phyloP scores from a whole-genome alignment of 2,329 filamentous ascomycete genomes.

The Trichophaea hybrida region DNA sequence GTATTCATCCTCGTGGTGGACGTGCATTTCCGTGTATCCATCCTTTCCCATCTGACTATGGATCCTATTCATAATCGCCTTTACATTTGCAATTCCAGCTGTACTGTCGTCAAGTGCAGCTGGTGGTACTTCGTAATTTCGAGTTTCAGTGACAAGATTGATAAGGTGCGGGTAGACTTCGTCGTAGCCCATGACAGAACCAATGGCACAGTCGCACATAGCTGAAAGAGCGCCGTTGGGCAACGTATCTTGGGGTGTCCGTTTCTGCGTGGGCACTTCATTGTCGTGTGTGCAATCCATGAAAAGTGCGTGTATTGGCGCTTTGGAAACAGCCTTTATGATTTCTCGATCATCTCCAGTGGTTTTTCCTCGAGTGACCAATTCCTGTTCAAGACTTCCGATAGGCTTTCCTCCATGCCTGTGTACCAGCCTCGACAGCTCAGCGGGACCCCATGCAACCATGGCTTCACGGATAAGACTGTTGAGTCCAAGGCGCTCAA shows the following conservation, averaged over 20 bases:
- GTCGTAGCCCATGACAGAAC: conserved; percentile 96
- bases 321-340: conserved; percentile 69
- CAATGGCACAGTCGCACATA: conserved; percentile 89
- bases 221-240: conserved; percentile 86
- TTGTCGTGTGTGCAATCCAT: conserved; percentile 99
- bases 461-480: conserved; percentile 92
- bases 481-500: conserved; percentile 79
- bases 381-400: conserved; percentile 91
- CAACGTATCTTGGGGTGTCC: conserved; percentile 83
- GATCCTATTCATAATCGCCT: conserved; percentile 86
- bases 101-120: conserved; percentile 32
- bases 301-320: conserved; percentile 81
- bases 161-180: conserved; percentile 87
- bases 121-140: conserved; percentile 52
- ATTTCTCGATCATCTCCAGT: conserved; percentile 41
- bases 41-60: conserved; percentile 93
- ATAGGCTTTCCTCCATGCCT: conserved; percentile 86
- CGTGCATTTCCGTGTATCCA: conserved; percentile 85
- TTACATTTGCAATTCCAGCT: conserved; percentile 75
- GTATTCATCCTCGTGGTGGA: conserved; percentile 92
- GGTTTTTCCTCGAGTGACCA: conserved; percentile 46
- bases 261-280: conserved; percentile 85
- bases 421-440: conserved; percentile 84
- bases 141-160: conserved; percentile 81
- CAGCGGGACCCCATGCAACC: conserved; percentile 92